Percentiles rank a stretch among this genome's conserved stretches.
Evolutionary conservation across 208 protist genomes (phyloP).

Genomic region (Leptomonas pyrrhocoris): DNA sequence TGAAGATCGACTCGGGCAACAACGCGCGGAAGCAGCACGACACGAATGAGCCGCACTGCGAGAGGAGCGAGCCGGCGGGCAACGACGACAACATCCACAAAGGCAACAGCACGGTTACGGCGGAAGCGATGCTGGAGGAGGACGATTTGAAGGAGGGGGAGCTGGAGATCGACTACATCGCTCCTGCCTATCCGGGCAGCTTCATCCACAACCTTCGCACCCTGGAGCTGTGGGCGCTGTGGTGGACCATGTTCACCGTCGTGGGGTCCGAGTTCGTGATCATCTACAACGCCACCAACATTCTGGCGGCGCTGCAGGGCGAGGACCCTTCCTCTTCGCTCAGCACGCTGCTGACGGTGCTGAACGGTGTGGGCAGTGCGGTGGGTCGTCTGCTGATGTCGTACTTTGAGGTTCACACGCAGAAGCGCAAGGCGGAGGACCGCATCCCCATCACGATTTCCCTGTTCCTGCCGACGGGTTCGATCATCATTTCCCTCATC

Average conservation of each 20-base stretch:
- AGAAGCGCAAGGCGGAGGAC: constrained; percentile 44
- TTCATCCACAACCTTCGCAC: constrained; percentile 48
- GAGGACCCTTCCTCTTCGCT: constrained; percentile 20
- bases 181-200: constrained; percentile 57
- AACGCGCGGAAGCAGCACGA: neutral
- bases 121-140: constrained; percentile 16
- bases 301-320: constrained; percentile 43
- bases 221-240: constrained; percentile 45
- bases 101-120: too few relatives aligned
- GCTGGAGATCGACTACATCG: constrained; percentile 65
- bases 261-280: constrained; percentile 53
- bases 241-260: constrained; percentile 45
- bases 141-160: constrained; percentile 5
- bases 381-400: constrained; percentile 52
- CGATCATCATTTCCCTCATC: constrained; percentile 44
- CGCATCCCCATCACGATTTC: constrained; percentile 57
- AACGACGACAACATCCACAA: neutral
- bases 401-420: constrained; percentile 51
- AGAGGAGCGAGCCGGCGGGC: too few relatives aligned
- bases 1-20: neutral
- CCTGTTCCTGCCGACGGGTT: constrained; percentile 41
- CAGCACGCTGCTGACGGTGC: constrained; percentile 47
- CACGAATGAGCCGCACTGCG: too few relatives aligned
- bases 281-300: constrained; percentile 54
- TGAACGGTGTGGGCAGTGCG: constrained; percentile 60